phyloP scores from a whole-genome alignment of 1,284 basidiomycete genomes.

The Apiotrichum gamsii region DNA sequence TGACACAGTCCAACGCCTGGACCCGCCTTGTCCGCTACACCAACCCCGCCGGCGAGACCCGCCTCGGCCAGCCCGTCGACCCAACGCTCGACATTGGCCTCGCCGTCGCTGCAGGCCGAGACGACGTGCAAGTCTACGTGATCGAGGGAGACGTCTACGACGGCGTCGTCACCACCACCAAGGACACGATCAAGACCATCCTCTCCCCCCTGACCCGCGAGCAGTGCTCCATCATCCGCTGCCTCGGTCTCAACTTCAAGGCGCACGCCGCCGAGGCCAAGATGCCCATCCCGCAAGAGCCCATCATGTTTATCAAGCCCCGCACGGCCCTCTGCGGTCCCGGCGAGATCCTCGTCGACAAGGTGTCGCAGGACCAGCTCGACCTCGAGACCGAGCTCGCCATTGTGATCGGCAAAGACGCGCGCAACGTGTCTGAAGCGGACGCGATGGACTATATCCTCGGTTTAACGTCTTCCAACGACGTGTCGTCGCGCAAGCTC shows the following conservation, averaged over 20 bases:
- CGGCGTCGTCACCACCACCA: constrained; percentile 3
- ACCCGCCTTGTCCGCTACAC: constrained; percentile 38
- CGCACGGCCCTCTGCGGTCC: constrained; percentile 49
- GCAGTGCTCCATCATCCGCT: constrained; percentile 40
- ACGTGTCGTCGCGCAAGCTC: constrained; percentile 39
- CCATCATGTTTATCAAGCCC: constrained; percentile 48
- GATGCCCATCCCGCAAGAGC: constrained; percentile 37
- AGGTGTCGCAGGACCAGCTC: constrained; percentile 48
- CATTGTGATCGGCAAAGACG: constrained; percentile 50
- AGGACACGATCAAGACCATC: constrained; percentile 6
- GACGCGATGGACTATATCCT: constrained; percentile 51
- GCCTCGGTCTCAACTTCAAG: constrained; percentile 44
- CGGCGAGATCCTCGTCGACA: constrained; percentile 45
- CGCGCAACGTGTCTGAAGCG: constrained; percentile 50
- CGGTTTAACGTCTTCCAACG: constrained; percentile 55
- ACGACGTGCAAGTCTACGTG: constrained; percentile 15
- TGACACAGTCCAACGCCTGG: constrained; percentile 10
- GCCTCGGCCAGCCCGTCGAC: constrained; percentile 39
- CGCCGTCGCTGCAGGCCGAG: constrained; percentile 24
- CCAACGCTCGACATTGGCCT: constrained; percentile 45
- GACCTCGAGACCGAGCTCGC: constrained; percentile 52
- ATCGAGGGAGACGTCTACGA: constrained; percentile 14
- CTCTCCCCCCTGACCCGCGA: constrained; percentile 26
- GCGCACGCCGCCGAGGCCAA: constrained; percentile 13
- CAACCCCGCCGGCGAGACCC: constrained; percentile 6